These are phyloP conservation scores for Emericellopsis atlantica DNA, from an alignment of 2,329 filamentous ascomycete genomes.

Conservation along the genomic window DNA sequence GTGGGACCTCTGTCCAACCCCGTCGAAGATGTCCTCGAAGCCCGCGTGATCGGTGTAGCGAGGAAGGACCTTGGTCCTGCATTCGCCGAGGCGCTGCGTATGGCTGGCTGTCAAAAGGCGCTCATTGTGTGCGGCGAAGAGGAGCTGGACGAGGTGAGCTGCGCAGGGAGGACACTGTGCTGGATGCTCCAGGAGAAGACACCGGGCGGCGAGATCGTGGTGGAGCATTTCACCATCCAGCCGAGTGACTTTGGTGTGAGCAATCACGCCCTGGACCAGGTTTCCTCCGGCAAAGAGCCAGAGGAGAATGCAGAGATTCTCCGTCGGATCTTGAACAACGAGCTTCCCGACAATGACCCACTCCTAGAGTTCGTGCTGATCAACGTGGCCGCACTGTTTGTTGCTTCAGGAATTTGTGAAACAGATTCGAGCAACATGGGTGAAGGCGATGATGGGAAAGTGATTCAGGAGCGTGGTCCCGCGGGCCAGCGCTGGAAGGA, in stretches of 20 bases:
- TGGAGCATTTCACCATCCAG: conserved; percentile 66
- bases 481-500: conserved; percentile 91
- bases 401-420: conserved; percentile 77
- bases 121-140: conserved; percentile 89
- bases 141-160: conserved; percentile 90
- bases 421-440: conserved; percentile 71
- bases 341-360: conserved; percentile 64
- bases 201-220: conserved; percentile 28
- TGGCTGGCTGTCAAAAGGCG: conserved; percentile 69
- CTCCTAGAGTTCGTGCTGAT: conserved; percentile 89
- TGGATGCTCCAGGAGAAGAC: conserved; percentile 58
- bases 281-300: conserved; percentile 76
- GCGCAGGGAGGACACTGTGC: conserved; percentile 77
- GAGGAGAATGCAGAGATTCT: conserved; percentile 80
- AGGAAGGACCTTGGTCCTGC: conserved; percentile 76
- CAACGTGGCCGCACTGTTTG: conserved; percentile 82
- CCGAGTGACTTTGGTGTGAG: conserved; percentile 82
- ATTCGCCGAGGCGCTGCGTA: conserved; percentile 72
- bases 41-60: conserved; percentile 85
- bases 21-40: conserved; percentile 72
- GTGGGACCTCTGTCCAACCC: conserved; percentile 89
- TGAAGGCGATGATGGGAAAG: conserved; percentile 64
- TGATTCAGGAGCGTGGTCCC: conserved; percentile 72
- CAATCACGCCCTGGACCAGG: conserved; percentile 59
- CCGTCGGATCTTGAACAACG: conserved; percentile 59